Base-by-base conservation (phyloP, 1,139 yeast species). In the Sugiyamaella novakii region DNA sequence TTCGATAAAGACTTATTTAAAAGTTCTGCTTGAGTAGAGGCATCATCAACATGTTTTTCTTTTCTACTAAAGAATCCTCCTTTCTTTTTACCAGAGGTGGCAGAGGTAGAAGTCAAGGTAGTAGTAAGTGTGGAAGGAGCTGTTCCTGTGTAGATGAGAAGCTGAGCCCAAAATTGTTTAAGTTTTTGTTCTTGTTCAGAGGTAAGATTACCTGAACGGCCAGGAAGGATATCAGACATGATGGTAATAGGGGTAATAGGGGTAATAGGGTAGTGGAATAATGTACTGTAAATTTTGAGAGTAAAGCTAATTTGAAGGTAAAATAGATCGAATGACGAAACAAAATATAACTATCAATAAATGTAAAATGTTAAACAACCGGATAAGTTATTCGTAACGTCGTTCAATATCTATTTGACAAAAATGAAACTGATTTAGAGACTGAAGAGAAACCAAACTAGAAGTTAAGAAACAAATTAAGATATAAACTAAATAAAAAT, bases 131-230 rank as follows among this genome's bases (percentile, higher is more conserved):
- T 65, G 30, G 68, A 68, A 8, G 82, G 74, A 2, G 77, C 75
- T 48, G 80, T 74, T 2, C 88, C 92, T 72, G 81, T 76, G 49
- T 74, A 79, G 50, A 77, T 78, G 53, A 87, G 69, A 41, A 84
- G 61, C 54, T 81, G 77, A 34, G 85, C 81, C 92, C 94, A 85
- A 44, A 82, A 75, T 62, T 86, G 91, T 67, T 87, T 87, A 58
- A 88, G 74, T 34, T 74, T 74, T 49, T 76, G 70, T 60, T 85
- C 94, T 67, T 87, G 84, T 33, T 79, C 82, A 1, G 73, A 68
- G 10, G 82, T 76, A 42, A 87, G 70, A 22, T 81, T 77, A 54
- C 78, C 80, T 43, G 80, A 73, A 57, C 86, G 76, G 8, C 91
- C 91, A 3, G 77, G 63, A 12, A 38, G 44, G 36, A 15, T 31